Evolutionary conservation across 345 rosid species (phyloP).

Genomic region (Acer saccharum): DNA sequence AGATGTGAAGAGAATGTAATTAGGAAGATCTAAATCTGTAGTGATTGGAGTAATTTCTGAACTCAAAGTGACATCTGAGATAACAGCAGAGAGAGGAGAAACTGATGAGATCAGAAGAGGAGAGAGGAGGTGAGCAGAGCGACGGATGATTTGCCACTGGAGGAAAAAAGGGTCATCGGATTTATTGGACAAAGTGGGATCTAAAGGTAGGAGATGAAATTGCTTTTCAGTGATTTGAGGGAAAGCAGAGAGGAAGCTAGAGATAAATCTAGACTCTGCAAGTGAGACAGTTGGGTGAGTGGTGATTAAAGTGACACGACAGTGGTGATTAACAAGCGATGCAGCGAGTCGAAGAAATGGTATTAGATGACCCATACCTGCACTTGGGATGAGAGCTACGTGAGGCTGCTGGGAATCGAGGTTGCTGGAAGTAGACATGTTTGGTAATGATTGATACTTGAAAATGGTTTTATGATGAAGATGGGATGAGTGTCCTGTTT

Average conservation of each 20-base stretch:
- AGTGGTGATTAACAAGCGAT: constrained; percentile 25
- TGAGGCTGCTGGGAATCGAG: constrained; percentile 18
- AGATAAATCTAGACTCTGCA: constrained; percentile 36
- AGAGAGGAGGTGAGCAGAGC: constrained; percentile 38
- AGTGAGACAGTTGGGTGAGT: constrained; percentile 35
- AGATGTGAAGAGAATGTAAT: constrained; percentile 30
- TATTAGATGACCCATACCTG: constrained; percentile 52
- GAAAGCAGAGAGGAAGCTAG: constrained; percentile 30
- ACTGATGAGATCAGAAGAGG: constrained; percentile 28
- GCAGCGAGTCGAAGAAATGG: constrained; percentile 51
- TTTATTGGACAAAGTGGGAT: neutral
- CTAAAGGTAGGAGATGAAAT: constrained; percentile 29
- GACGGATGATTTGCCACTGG: constrained; percentile 35
- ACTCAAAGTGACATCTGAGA: constrained; percentile 30
- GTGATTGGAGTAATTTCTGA: constrained; percentile 26
- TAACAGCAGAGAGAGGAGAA: constrained; percentile 30
- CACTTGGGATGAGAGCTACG: constrained; percentile 40
- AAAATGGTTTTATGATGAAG: neutral
- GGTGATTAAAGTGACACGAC: constrained; percentile 45
- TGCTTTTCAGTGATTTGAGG: constrained; percentile 34
- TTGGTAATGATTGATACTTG: neutral
- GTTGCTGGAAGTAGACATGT: neutral
- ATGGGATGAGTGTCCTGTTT: neutral
- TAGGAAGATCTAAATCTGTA: constrained; percentile 25
- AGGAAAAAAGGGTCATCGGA: constrained; percentile 38